Conservation (phyloP, 495 filamentous ascomycete species). For the Penicillium fimorum region DNA sequence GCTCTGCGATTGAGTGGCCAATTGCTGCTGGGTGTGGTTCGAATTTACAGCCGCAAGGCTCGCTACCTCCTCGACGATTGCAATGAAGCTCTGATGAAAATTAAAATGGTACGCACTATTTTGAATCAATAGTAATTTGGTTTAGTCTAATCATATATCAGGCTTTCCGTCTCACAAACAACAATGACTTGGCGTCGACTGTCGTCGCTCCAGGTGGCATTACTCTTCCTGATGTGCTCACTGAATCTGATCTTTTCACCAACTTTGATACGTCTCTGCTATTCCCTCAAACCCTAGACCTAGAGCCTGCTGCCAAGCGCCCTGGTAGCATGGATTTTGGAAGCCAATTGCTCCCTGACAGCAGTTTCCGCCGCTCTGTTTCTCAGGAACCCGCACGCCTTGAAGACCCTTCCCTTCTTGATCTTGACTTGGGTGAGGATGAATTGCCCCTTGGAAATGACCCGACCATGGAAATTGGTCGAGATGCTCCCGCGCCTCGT, state of each 20-base stretch:
- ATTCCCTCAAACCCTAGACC: constrained; percentile 60
- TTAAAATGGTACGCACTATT: constrained; percentile 80
- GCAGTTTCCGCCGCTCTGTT: constrained; percentile 49
- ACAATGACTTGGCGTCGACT: constrained; percentile 75
- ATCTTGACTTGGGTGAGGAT: constrained; percentile 53
- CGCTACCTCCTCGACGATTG: constrained; percentile 95
- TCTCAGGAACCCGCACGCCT: constrained; percentile 51
- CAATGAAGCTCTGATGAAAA: constrained; percentile 94
- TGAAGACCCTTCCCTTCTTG: constrained; percentile 49
- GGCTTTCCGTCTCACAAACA: constrained; percentile 76
- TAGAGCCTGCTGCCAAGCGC: constrained; percentile 58
- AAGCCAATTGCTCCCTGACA: constrained; percentile 70
- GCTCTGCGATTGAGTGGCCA: constrained; percentile 91
- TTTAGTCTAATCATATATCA: constrained; percentile 25
- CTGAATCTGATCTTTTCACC: constrained; percentile 82
- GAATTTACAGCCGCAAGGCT: constrained; percentile 96
- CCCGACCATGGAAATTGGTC: constrained; percentile 76
- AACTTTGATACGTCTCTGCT: constrained; percentile 72
- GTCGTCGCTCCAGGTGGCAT: constrained; percentile 65
- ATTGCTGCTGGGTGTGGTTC: constrained; percentile 88
- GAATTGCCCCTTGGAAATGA: constrained; percentile 49
- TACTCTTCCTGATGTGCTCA: constrained; percentile 83
- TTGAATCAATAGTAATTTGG: background rate
- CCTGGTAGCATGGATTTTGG: constrained; percentile 56
- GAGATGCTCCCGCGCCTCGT: constrained; percentile 68